Base-by-base conservation (phyloP, 805 yeast genomes). In the Yarrowia sp. region DNA sequence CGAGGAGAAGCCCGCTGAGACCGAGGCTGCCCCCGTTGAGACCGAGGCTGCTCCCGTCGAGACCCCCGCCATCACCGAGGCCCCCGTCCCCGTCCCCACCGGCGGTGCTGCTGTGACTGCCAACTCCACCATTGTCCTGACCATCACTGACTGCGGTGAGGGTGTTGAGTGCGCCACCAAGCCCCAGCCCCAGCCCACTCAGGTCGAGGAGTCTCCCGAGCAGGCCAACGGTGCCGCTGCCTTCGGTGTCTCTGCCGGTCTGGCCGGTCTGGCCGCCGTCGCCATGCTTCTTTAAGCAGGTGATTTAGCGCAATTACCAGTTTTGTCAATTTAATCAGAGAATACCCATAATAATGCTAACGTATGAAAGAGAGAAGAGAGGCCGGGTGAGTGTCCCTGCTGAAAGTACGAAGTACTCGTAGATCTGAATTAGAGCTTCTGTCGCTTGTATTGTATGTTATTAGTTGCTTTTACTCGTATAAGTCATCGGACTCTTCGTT, bases 41-140 rank as follows among this genome's bases (percentile, higher is more conserved):
- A n/a, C 66, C 14, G 20, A 24, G 38, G 58, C 58, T 19, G 44
- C 43, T 3, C 66, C 66, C 43, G 55, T 58, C 42, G 61, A 55
- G 61, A 55, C 64, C 42, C 50, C 64, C 42, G 49, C 50, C 40
- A 34, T 58, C 64, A 58, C 64, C n/a, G 50, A 40, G 50, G 53
- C 66, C n/a, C 66, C 66, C 46, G 66, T 33, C 52, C 52, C 65
- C 52, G 42, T 46, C 66, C 55, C 66, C 55, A 61, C 66, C 42
- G 66, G 53, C n/a, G 63, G 50, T 13, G 39, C 66, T 24, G 66
- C 46, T 17, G 43, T 47, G 46, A 46, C 66, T 61, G 66, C 66
- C 66, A 46, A 46, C 55, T 46, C 66, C 44, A 47, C 53, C 24
- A 30, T 61, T 10, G 44, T 38, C 8, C 36, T 47, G 30, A 46